phyloP scores from a whole-genome alignment of 345 rosid genomes.

The Populus nigra region DNA sequence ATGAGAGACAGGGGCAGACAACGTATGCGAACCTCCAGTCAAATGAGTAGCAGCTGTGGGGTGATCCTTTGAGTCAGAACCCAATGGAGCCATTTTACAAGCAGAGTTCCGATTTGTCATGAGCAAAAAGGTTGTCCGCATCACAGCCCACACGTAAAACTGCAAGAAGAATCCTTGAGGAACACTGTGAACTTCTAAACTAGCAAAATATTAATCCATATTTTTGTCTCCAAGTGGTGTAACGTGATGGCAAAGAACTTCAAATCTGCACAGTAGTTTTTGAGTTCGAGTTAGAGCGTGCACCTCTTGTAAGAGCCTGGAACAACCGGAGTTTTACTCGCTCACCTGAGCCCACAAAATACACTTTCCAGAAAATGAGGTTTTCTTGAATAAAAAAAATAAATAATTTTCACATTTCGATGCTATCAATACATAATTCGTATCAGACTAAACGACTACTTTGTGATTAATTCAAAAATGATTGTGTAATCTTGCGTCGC shows the following conservation, averaged over 20 bases:
- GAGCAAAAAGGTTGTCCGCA: slow-evolving; percentile 16
- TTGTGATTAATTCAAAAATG: neutral
- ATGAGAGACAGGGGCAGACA: neutral
- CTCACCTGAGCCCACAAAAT: no score
- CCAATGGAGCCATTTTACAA: neutral
- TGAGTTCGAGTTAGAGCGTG: no score
- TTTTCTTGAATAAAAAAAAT: no score
- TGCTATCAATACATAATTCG: no score
- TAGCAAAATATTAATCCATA: neutral
- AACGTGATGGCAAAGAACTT: no score
- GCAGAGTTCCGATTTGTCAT: slow-evolving; percentile 15
- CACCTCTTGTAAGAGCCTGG: no score
- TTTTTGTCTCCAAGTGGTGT: no score
- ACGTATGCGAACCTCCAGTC: slow-evolving; percentile 11
- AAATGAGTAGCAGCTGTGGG: neutral
- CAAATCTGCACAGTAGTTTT: no score
- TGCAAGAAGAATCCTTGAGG: slow-evolving; percentile 8
- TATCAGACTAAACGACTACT: no score
- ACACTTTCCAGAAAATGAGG: accelerated
- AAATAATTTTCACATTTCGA: no score
- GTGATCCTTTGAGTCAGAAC: slow-evolving; percentile 6
- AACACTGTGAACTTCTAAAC: slow-evolving; percentile 9
- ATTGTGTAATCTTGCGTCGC: slow-evolving; percentile 5
- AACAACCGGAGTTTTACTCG: no score
- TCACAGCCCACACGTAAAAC: slow-evolving; percentile 10